Percentiles rank a stretch among this genome's conserved stretches.
phyloP scores from a whole-genome alignment of 2,329 filamentous ascomycete genomes.

The Talaromyces piceae region DNA sequence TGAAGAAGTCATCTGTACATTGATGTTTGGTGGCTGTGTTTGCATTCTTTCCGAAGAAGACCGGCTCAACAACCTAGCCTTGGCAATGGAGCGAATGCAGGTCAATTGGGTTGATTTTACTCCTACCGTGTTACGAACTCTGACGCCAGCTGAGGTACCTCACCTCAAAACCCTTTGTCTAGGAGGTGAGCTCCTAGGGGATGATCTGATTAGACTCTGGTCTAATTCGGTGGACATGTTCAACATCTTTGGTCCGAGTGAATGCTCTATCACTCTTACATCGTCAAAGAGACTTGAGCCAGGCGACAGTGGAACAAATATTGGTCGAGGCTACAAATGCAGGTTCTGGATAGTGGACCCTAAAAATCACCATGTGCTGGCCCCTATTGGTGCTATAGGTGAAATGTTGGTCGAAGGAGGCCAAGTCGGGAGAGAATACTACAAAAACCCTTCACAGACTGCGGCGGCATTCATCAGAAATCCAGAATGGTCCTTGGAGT shows the following conservation, averaged over 20 bases:
- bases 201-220: not conserved
- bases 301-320: not conserved
- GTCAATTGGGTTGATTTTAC: not conserved
- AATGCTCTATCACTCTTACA: not conserved
- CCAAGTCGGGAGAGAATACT: not conserved
- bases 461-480: not conserved
- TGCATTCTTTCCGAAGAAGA: constrained; percentile 43
- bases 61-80: constrained; percentile 1
- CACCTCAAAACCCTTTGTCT: not conserved
- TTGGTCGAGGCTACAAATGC: constrained; percentile 10
- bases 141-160: not conserved
- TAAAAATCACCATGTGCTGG: constrained; percentile 27
- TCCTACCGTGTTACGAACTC: not conserved
- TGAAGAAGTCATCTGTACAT: constrained; percentile 46
- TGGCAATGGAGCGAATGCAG: not conserved
- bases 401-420: constrained; percentile 41
- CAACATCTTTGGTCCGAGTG: constrained; percentile 1
- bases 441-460: not conserved
- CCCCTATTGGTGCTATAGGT: constrained; percentile 40
- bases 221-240: not conserved
- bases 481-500: not conserved
- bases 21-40: constrained; percentile 51
- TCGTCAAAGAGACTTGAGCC: not conserved
- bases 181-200: not conserved
- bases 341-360: constrained; percentile 34